Evolutionary conservation across 2,329 filamentous ascomycete species (phyloP), one percentile per base, ranked within the genome.

Genomic region (Hymenoscyphus linearis): DNA sequence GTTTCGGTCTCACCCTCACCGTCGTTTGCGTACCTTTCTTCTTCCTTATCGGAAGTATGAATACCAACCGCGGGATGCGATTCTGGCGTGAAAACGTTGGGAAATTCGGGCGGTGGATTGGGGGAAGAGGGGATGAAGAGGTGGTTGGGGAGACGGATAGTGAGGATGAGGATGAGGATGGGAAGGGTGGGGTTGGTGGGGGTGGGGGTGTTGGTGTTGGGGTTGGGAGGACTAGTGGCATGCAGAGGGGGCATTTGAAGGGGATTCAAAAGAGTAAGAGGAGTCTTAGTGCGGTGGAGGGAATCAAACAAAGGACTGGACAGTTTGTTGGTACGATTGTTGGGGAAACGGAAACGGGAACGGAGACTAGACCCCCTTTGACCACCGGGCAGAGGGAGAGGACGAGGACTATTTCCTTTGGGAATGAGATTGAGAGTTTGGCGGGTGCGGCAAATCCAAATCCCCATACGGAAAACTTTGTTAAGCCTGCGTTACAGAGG

Each of bases 1-100:
- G 73, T 12, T 81, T 82, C 62, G 70, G 76, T 18, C 69, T 79
- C 16, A 62, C 63, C 1, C 67, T 71, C 64, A 64, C 58, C 1
- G 65, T 64, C 5, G 64, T 81, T 52, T 82, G 79, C 69, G 74
- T 81, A 1, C 79, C 79, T 25, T 82, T 82, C 65, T 78, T 81
- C 68, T 64, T 80, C 26, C 70, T 80, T 25, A 75, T 81, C 60
- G 74, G 78, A 37, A 72, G 79, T 34, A 70, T 81, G 36, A 79
- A 81, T 59, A 78, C 76, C 4, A 69, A 67, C 4, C 55, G 58
- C 10, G 69, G 70, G 1, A 71, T 71, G 69, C 57, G 65, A 36
- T 71, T 71, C 50, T 70, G 68, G 68, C 60, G 63, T n/a, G 34
- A 54, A 4, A 68, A 67, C 34, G 66, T 64, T 13, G 40, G 31